Percentiles rank a stretch among this genome's conserved stretches.
Evolutionary conservation across 169 alveolate genomes (phyloP).

Genomic region (Amoebophrya sp.): DNA sequence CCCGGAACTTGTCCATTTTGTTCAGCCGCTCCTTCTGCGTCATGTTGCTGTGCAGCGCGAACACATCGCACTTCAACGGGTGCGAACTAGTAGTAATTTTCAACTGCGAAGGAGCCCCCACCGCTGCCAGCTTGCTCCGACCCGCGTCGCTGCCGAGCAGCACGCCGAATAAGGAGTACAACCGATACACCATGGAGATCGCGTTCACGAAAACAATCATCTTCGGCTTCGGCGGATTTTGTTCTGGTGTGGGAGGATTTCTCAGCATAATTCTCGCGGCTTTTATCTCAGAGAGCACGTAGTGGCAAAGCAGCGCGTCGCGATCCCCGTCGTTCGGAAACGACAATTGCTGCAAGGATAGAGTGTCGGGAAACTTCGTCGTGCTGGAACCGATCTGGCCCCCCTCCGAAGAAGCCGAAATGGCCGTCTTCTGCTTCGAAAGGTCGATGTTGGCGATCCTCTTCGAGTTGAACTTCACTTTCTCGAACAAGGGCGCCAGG

Average conservation of each 20-base stretch:
- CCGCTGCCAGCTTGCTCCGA: neutral
- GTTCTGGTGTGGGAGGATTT: neutral
- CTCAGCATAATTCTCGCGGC: no score
- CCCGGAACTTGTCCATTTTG: conserved; percentile 13
- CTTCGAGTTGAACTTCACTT: neutral
- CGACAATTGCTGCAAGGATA: neutral
- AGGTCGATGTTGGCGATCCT: neutral
- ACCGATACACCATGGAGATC: conserved; percentile 23
- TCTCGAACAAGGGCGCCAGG: neutral
- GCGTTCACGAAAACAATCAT: conserved; percentile 23
- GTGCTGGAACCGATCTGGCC: no score
- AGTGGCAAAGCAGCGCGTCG: neutral
- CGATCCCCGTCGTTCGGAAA: neutral
- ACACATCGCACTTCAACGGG: neutral
- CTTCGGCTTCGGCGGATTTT: neutral
- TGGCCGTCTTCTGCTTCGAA: neutral
- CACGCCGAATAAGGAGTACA: conserved; percentile 9
- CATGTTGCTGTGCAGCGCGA: conserved; percentile 23
- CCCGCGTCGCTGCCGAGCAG: neutral
- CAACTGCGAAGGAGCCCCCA: neutral
- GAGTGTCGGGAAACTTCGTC: neutral
- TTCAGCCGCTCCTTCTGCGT: conserved; percentile 26
- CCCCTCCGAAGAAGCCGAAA: neutral
- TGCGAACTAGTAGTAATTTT: neutral
- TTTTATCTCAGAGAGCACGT: neutral